Percentiles rank a stretch among this genome's conserved stretches.
These are phyloP conservation scores for Cymbidium sinense DNA, from an alignment of 106 monocot species.

Conservation along the genomic window DNA sequence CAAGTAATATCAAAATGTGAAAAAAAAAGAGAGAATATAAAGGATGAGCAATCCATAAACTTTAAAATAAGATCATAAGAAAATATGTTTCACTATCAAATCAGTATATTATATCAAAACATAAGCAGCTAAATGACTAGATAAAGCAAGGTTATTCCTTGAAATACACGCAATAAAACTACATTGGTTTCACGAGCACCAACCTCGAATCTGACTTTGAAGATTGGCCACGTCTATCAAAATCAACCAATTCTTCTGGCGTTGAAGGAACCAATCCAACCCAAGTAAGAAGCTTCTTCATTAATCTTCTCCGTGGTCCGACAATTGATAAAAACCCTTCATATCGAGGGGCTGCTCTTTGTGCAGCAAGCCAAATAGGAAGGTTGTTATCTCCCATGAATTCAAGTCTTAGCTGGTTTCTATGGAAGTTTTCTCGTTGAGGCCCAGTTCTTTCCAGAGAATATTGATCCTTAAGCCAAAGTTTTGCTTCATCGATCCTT, in stretches of 20 bases:
- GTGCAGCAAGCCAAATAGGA: constrained; percentile 92
- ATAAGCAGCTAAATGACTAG: neutral
- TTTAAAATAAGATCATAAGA: neutral
- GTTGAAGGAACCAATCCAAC: constrained; percentile 60
- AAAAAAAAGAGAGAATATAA: neutral
- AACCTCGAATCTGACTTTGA: constrained; percentile 57
- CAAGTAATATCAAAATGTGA: neutral
- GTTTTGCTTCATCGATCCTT: constrained; percentile 52
- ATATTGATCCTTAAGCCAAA: constrained; percentile 69
- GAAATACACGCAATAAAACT: neutral
- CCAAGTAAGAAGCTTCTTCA: constrained; percentile 76
- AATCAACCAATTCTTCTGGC: constrained; percentile 39
- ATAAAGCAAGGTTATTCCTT: neutral
- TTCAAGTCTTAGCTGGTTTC: constrained; percentile 18
- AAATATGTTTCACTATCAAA: neutral
- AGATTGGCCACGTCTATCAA: constrained; percentile 27
- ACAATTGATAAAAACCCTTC: constrained; percentile 76
- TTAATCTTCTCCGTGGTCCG: constrained; percentile 85
- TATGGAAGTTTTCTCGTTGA: constrained; percentile 16
- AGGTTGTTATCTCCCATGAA: constrained; percentile 33
- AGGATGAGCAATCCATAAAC: neutral
- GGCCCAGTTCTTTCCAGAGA: constrained; percentile 27
- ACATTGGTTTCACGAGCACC: constrained; percentile 6
- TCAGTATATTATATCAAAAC: neutral
- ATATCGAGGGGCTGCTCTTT: constrained; percentile 76